A percentile compares a stretch with the other conserved stretches of the same genome.
phyloP scores from a whole-genome alignment of 768 basidiomycete genomes.

The Podaxis rugospora region DNA sequence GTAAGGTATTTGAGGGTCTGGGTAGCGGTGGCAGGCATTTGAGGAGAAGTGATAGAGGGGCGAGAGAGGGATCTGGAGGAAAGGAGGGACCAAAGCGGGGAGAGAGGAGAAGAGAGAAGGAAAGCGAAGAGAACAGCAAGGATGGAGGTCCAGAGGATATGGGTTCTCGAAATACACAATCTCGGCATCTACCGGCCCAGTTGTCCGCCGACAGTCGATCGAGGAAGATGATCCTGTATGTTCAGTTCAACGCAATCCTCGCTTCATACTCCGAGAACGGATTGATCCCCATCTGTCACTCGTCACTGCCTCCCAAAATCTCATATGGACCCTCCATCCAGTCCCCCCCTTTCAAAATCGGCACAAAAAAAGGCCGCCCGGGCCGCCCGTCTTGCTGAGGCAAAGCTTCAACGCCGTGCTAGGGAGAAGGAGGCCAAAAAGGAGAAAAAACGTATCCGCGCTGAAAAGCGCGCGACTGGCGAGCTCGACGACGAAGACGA shows the following conservation, averaged over 20 bases:
- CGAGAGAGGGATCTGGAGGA: constrained; percentile 9
- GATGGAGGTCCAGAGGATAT: constrained; percentile 20
- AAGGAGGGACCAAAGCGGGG: constrained; percentile 13
- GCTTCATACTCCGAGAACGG: neutral
- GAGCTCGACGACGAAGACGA: constrained; percentile 50
- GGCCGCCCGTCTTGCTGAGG: constrained; percentile 57
- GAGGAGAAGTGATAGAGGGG: constrained; percentile 10
- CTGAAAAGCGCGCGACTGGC: constrained; percentile 61
- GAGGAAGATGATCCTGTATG: neutral
- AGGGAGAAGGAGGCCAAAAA: constrained; percentile 75
- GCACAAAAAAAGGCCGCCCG: constrained; percentile 75
- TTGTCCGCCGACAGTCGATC: constrained; percentile 4
- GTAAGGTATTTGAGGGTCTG: constrained; percentile 43
- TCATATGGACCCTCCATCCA: constrained; percentile 9
- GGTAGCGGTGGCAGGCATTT: constrained; percentile 26
- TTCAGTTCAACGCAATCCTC: neutral
- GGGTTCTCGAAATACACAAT: constrained; percentile 35
- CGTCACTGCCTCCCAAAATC: neutral
- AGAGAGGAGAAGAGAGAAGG: constrained; percentile 16
- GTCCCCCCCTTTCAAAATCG: constrained; percentile 61
- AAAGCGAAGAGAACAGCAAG: constrained; percentile 20
- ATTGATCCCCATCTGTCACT: constrained; percentile 8
- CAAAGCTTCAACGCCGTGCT: constrained; percentile 71
- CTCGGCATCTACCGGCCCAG: constrained; percentile 41
- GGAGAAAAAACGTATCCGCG: constrained; percentile 59